phyloP scores from a whole-genome alignment of 202 grass and related monocot species.

The Schoenoplectus triqueter region DNA sequence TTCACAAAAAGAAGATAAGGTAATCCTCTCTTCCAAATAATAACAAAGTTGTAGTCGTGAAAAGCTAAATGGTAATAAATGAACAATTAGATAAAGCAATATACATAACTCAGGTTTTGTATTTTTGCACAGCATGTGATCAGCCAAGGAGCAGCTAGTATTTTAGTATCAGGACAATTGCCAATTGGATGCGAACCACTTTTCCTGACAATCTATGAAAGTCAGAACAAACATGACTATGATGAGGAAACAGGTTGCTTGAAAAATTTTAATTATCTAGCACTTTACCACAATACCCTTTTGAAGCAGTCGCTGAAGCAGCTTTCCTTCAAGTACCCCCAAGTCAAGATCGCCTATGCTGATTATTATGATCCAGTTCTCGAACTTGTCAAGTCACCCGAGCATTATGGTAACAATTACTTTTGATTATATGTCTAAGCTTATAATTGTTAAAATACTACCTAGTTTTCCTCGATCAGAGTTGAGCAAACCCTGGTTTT shows the following conservation, averaged over 20 bases:
- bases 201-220: conserved; percentile 37
- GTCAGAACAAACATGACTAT: conserved; percentile 43
- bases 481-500: neutral
- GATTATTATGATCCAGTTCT: conserved; percentile 52
- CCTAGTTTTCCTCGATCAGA: neutral
- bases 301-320: conserved; percentile 29
- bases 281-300: conserved; percentile 49
- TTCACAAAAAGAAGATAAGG: neutral
- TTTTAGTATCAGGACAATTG: conserved; percentile 60
- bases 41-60: conserved; percentile 19
- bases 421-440: neutral
- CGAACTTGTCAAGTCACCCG: conserved; percentile 28
- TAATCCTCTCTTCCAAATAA: conserved; percentile 19
- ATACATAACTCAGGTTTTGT: neutral
- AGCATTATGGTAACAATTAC: conserved; percentile 36
- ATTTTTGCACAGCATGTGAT: conserved; percentile 41
- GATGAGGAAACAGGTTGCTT: conserved; percentile 53
- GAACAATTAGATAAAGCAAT: neutral
- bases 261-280: conserved; percentile 48
- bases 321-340: conserved; percentile 1
- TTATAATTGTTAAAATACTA: neutral
- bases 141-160: conserved; percentile 39
- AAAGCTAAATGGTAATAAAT: neutral
- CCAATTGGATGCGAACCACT: conserved; percentile 57
- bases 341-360: conserved; percentile 44